Conservation (phyloP, 371 early-diverging fungal genomes). For the Rhizopus sp. region DNA sequence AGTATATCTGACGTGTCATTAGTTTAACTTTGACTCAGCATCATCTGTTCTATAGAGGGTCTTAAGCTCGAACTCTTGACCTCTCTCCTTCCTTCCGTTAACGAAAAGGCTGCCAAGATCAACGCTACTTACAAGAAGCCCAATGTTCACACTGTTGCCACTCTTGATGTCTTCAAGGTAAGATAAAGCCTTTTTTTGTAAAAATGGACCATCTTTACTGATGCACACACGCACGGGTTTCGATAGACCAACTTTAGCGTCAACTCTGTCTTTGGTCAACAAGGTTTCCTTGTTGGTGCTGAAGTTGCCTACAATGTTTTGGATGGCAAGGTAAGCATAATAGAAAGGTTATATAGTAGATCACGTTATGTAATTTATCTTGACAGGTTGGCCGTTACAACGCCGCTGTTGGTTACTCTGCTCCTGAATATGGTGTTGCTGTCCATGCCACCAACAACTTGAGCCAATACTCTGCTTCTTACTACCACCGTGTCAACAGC, state of each 20-base stretch:
- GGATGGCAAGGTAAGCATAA: conserved; percentile 65
- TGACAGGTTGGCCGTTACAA: conserved; percentile 78
- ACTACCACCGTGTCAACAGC: conserved; percentile 92
- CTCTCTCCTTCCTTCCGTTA: conserved; percentile 48
- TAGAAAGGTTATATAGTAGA: not conserved
- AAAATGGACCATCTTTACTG: not conserved
- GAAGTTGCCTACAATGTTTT: conserved; percentile 91
- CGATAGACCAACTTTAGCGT: conserved; percentile 50
- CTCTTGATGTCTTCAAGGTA: conserved; percentile 53
- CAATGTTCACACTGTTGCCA: conserved; percentile 51
- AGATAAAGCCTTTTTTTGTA: not conserved
- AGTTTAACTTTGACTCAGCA: not conserved
- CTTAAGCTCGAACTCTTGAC: conserved; percentile 50
- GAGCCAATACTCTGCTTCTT: conserved; percentile 82
- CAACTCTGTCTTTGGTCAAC: conserved; percentile 64
- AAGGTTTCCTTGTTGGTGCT: conserved; percentile 89
- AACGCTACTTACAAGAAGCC: conserved; percentile 52
- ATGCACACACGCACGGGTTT: not conserved
- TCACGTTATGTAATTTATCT: conserved; percentile 2
- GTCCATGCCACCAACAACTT: conserved; percentile 80
- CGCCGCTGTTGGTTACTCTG: conserved; percentile 83
- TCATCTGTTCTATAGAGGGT: conserved; percentile 33
- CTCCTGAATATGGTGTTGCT: conserved; percentile 85
- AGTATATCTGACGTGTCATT: conserved; percentile 16
- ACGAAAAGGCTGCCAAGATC: conserved; percentile 50